Evolutionary conservation across 2,329 filamentous ascomycete genomes (phyloP).

Genomic region (Diaporthe ilicicola): DNA sequence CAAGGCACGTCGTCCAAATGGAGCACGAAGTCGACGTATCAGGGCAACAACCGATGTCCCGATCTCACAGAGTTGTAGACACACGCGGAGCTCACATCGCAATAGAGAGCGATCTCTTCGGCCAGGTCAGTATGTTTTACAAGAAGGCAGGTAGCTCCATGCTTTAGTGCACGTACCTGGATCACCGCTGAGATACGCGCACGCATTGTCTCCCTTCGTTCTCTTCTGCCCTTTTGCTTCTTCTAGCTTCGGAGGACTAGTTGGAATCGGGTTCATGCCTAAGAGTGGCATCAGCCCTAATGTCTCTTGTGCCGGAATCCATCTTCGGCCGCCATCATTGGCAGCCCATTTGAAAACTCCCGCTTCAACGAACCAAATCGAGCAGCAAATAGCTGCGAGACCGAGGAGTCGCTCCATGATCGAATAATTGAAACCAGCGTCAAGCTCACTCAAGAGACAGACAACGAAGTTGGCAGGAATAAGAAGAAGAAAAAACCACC

Average conservation of each 20-base stretch:
- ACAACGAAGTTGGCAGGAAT: neutral
- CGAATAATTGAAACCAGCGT: neutral
- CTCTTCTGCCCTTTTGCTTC: constrained; percentile 34
- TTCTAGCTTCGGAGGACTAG: constrained; percentile 21
- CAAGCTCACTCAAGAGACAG: neutral
- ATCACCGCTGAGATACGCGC: constrained; percentile 43
- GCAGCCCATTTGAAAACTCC: constrained; percentile 30
- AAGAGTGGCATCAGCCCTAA: constrained; percentile 25
- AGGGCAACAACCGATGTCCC: constrained; percentile 44
- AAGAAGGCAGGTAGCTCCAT: neutral
- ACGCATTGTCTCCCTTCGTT: constrained; percentile 41
- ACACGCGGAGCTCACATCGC: constrained; percentile 39
- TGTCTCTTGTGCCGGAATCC: constrained; percentile 25
- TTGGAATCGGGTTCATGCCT: constrained; percentile 25
- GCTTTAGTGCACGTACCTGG: constrained; percentile 33
- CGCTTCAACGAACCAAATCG: neutral
- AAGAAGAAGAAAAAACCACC: neutral
- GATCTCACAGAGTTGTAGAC: constrained; percentile 41
- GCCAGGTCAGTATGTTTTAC: neutral
- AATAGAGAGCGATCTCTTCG: constrained; percentile 40
- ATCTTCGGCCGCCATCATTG: neutral
- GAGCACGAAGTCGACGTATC: constrained; percentile 36
- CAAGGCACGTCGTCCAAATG: constrained; percentile 41
- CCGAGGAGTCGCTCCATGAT: constrained; percentile 19
- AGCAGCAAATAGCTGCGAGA: constrained; percentile 25